Evolutionary conservation across 331 rosid species (phyloP), one percentile per base, ranked within the genome.

Genomic region (Prunus yedoensis): DNA sequence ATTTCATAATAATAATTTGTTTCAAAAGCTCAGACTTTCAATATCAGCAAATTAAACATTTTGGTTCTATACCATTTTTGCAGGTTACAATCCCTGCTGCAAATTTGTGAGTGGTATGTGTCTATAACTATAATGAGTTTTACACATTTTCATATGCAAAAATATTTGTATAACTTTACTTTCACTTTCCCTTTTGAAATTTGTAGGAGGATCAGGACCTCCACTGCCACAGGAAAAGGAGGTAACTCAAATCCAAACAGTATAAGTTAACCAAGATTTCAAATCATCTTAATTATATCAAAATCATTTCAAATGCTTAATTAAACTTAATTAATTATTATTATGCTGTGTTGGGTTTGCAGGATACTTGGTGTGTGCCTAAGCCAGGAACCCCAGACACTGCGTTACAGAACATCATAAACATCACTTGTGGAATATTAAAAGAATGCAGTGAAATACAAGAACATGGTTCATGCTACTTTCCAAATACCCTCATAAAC

Each of bases 281-380:
- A 16, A 53, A 53, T 53, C 10, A 8, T 28, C 30, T 28, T 30
- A 3, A 28, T 30, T 30, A 9, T 12, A 12, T 46, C 11, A 9
- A 46, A 46, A 46, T 46, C 13, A 46, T 46, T 46, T 7, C 12
- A 2, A 13, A 32, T 18, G 9, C 2, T 7, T 38, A n/a, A 30
- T 30, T 30, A 30, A 30, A 30, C 35, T 30, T 30, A 30, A 30
- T 30, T 30, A 30, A 30, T 30, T 30, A 30, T 4, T 30, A 30
- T 30, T 66, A 13, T 5, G 11, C 6, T 41, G 10, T 13, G 50
- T 38, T 70, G 35, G 43, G 21, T 54, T 23, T 73, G 35, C 77
- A 69, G 84, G 77, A 74, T 0, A 59, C 62, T 35, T 80, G 84
- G 84, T 80, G 84, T 43, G 77, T 75, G 57, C 68, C 83, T 28